Percentiles rank a stretch among this genome's conserved stretches.
Conservation (phyloP, 805 yeast species). For the Yarrowia keelungensis region DNA sequence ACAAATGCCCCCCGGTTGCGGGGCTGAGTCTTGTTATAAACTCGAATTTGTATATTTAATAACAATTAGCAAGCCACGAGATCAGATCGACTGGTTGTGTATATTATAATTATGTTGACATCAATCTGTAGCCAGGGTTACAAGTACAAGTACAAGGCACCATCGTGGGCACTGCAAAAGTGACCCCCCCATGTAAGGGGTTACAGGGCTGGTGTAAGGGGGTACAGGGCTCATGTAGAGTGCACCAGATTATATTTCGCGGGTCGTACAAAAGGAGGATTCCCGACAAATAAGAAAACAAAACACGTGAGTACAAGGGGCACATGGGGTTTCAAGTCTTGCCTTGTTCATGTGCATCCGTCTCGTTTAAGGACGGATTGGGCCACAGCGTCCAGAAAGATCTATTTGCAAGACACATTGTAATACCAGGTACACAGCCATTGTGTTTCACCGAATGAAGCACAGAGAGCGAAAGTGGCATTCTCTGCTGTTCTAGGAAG, state of each 20-base stretch:
- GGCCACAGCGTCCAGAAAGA: too few relatives aligned
- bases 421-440: too few relatives aligned
- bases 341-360: conserved; percentile 5
- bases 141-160: neutral
- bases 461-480: too few relatives aligned
- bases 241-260: neutral
- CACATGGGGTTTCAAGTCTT: neutral
- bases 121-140: neutral
- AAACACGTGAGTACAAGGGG: neutral
- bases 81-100: neutral
- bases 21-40: neutral
- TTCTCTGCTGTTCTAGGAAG: too few relatives aligned
- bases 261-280: neutral
- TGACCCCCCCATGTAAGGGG: neutral
- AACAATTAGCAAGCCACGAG: conserved; percentile 11
- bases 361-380: too few relatives aligned
- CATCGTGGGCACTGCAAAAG: neutral
- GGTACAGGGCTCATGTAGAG: neutral
- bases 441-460: too few relatives aligned
- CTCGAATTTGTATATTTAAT: conserved; percentile 20
- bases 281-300: neutral
- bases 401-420: too few relatives aligned
- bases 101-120: too few relatives aligned
- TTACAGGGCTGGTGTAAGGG: conserved; percentile 1
- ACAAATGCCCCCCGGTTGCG: neutral